A percentile compares a stretch with the other conserved stretches of the same genome.
These are phyloP conservation scores for Seiridium unicorne DNA, from an alignment of 2,329 filamentous ascomycete genomes.

Conservation along the genomic window DNA sequence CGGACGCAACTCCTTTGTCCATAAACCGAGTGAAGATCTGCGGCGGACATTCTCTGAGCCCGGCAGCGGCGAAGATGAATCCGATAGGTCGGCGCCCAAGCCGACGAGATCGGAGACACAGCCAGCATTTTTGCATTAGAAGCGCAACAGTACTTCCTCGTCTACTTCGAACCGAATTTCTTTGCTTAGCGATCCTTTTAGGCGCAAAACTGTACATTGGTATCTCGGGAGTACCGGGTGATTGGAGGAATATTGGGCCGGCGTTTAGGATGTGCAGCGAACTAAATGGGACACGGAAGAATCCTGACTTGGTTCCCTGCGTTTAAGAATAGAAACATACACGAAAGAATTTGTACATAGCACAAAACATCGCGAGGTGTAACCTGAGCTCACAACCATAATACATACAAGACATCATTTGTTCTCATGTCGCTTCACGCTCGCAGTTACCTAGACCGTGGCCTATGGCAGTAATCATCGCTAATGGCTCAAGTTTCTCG, in stretches of 20 bases:
- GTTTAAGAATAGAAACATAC: not conserved
- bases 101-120: conserved; percentile 21
- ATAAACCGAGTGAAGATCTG: conserved; percentile 17
- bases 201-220: not conserved
- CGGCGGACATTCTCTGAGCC: conserved; percentile 15
- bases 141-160: not conserved
- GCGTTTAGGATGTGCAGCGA: not conserved
- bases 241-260: not conserved
- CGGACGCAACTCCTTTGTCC: conserved; percentile 5
- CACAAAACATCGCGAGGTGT: not conserved
- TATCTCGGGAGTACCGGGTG: not conserved
- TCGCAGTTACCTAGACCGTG: no score
- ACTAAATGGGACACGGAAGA: not conserved
- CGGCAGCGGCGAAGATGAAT: conserved; percentile 14
- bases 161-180: not conserved
- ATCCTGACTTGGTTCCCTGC: not conserved
- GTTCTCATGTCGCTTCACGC: not conserved
- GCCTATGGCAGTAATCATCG: no score
- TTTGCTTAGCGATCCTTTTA: not conserved
- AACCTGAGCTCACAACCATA: not conserved
- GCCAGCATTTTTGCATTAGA: conserved; percentile 20
- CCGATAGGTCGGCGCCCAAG: not conserved
- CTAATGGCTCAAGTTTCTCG: no score
- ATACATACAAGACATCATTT: not conserved
- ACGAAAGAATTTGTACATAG: not conserved